phyloP scores from a whole-genome alignment of 2,329 filamentous ascomycete species.

The Aureobasidium mangrovei region DNA sequence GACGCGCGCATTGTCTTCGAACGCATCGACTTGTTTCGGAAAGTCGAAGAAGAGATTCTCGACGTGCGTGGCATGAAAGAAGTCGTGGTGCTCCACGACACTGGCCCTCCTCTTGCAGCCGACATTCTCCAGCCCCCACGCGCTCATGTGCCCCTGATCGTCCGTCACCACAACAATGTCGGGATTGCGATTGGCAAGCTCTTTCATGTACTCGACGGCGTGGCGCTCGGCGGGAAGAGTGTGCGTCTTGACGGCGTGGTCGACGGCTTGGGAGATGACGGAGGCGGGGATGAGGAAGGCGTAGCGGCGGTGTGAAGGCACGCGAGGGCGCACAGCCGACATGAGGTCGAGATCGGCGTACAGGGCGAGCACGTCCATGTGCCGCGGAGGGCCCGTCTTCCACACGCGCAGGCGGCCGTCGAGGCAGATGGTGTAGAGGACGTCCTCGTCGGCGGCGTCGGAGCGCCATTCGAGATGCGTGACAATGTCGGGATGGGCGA shows the following conservation, averaged over 20 bases:
- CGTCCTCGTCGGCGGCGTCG: conserved; percentile 54
- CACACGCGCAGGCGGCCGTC: conserved; percentile 78
- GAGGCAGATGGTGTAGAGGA: conserved; percentile 79
- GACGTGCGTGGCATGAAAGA: conserved; percentile 82
- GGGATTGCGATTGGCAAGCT: conserved; percentile 73
- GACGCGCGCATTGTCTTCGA: conserved; percentile 56
- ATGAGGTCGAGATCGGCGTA: conserved; percentile 75
- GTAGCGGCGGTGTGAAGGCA: conserved; percentile 46
- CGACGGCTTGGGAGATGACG: conserved; percentile 71
- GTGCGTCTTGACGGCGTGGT: conserved; percentile 43
- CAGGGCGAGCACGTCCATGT: conserved; percentile 63
- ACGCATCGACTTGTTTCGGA: conserved; percentile 23
- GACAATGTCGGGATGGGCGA: conserved; percentile 74
- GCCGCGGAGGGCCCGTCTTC: conserved; percentile 65
- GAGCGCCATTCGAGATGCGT: conserved; percentile 77
- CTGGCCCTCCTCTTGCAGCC: conserved; percentile 57
- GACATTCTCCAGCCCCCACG: conserved; percentile 85
- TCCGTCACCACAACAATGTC: conserved; percentile 85
- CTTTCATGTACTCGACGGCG: conserved; percentile 74
- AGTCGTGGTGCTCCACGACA: conserved; percentile 30
- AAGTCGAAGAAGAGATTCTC: conserved; percentile 45
- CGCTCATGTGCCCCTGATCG: conserved; percentile 75
- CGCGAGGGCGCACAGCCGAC: conserved; percentile 53
- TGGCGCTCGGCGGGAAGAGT: conserved; percentile 40
- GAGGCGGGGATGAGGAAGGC: conserved; percentile 75